phyloP scores from a whole-genome alignment of 768 basidiomycete species.

The Mycena rosella region DNA sequence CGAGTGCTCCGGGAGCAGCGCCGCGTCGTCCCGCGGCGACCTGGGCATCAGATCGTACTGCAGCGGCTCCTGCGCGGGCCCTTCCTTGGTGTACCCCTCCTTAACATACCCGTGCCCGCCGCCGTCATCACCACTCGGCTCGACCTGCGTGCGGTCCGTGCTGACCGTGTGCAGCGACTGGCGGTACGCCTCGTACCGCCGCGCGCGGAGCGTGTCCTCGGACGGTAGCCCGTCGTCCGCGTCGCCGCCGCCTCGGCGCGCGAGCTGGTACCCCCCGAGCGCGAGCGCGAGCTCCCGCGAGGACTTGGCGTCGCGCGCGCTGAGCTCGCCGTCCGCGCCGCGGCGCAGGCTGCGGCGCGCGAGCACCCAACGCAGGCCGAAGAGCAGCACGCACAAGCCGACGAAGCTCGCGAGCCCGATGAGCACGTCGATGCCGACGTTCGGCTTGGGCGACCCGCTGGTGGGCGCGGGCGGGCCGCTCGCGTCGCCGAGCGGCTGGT shows the following conservation, averaged over 20 bases:
- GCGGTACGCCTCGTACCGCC: constrained; percentile 55
- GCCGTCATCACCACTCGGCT: constrained; percentile 8
- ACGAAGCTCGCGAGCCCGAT: constrained; percentile 72
- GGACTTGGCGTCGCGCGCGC: constrained; percentile 34
- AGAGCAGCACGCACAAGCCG: constrained; percentile 65
- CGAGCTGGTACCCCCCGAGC: constrained; percentile 19
- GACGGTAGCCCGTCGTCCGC: constrained; percentile 44
- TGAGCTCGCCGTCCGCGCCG: constrained; percentile 31
- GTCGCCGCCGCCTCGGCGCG: constrained; percentile 37
- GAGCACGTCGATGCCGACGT: constrained; percentile 73
- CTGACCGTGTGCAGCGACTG: constrained; percentile 48
- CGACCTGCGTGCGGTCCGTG: constrained; percentile 49
- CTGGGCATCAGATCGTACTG: not conserved
- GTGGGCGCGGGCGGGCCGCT: constrained; percentile 18
- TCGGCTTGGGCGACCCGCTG: constrained; percentile 53
- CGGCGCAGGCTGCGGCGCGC: constrained; percentile 52
- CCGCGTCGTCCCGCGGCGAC: constrained; percentile 17
- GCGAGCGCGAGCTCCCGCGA: constrained; percentile 25
- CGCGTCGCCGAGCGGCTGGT: constrained; percentile 62
- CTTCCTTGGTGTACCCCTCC: not conserved
- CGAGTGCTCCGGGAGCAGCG: constrained; percentile 6
- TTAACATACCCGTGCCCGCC: not conserved
- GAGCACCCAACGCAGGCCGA: constrained; percentile 66
- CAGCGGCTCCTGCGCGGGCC: not conserved
- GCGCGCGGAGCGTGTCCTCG: constrained; percentile 55